phyloP scores from a whole-genome alignment of 2,329 filamentous ascomycete genomes.

The Fusarium torulosum region DNA sequence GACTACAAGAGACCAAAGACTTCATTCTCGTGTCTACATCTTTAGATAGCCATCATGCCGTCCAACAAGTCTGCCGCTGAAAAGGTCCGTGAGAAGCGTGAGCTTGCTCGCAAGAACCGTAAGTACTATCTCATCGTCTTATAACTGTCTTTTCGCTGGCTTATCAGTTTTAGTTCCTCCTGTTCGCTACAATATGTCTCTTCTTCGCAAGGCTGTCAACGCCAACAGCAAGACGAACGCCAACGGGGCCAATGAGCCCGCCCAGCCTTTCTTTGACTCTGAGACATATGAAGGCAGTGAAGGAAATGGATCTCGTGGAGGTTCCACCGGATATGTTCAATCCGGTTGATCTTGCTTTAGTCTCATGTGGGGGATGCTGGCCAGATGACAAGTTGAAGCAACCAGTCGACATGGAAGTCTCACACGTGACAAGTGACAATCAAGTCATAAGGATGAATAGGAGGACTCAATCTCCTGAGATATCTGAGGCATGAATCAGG shows the following conservation, averaged over 20 bases:
- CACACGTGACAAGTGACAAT: too few relatives aligned
- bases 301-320: not conserved
- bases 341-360: not conserved
- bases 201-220: not conserved
- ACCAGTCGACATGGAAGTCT: too few relatives aligned
- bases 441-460: too few relatives aligned
- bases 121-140: not conserved
- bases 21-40: too few relatives aligned
- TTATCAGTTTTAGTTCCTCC: not conserved
- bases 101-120: not conserved
- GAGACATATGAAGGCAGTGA: not conserved
- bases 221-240: not conserved
- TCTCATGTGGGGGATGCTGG: not conserved
- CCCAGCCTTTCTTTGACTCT: not conserved
- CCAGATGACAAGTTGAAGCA: too few relatives aligned
- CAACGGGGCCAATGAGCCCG: not conserved
- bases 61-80: not conserved
- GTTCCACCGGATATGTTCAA: not conserved
- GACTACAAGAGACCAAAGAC: too few relatives aligned
- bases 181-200: not conserved
- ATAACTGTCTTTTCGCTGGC: too few relatives aligned
- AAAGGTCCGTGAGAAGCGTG: not conserved
- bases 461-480: too few relatives aligned
- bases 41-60: too few relatives aligned
- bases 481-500: too few relatives aligned